Conservation (phyloP, 495 filamentous ascomycete genomes). For the Venustampulla echinocandica region DNA sequence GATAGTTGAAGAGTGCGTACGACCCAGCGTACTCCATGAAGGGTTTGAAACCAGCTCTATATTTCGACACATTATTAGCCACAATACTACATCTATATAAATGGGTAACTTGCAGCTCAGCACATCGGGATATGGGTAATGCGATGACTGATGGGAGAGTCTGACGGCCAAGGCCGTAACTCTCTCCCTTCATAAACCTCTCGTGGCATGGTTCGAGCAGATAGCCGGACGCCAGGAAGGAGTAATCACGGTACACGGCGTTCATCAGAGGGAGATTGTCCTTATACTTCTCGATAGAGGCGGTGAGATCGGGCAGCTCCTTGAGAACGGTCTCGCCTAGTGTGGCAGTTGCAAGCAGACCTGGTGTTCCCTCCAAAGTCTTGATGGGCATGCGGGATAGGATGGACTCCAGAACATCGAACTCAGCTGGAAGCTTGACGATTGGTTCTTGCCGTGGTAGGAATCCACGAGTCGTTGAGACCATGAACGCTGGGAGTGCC, state of each 20-base stretch:
- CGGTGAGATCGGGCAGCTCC: constrained; percentile 67
- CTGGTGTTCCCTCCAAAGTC: constrained; percentile 57
- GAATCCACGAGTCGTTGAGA: constrained; percentile 77
- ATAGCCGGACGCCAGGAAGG: constrained; percentile 80
- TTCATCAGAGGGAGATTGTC: constrained; percentile 66
- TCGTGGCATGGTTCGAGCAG: constrained; percentile 91
- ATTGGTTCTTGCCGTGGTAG: constrained; percentile 57
- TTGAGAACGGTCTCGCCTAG: constrained; percentile 58
- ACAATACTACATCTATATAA: not conserved
- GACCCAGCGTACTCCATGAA: constrained; percentile 95
- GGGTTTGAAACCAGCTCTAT: constrained; percentile 60
- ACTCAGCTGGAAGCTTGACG: constrained; percentile 54
- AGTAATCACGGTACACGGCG: constrained; percentile 82
- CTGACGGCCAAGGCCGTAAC: constrained; percentile 67
- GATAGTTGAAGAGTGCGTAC: constrained; percentile 87
- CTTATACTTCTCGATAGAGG: constrained; percentile 57
- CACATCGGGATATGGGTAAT: constrained; percentile 66
- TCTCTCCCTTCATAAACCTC: constrained; percentile 53
- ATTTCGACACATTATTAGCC: constrained; percentile 1
- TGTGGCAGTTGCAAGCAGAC: constrained; percentile 62
- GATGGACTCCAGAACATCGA: constrained; percentile 58
- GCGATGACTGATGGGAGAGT: constrained; percentile 61
- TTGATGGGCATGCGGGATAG: constrained; percentile 67
- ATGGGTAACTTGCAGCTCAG: constrained; percentile 57
- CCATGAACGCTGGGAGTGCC: constrained; percentile 73